Base-by-base conservation (phyloP, 2,329 filamentous ascomycete species). In the Drechslera avenae region DNA sequence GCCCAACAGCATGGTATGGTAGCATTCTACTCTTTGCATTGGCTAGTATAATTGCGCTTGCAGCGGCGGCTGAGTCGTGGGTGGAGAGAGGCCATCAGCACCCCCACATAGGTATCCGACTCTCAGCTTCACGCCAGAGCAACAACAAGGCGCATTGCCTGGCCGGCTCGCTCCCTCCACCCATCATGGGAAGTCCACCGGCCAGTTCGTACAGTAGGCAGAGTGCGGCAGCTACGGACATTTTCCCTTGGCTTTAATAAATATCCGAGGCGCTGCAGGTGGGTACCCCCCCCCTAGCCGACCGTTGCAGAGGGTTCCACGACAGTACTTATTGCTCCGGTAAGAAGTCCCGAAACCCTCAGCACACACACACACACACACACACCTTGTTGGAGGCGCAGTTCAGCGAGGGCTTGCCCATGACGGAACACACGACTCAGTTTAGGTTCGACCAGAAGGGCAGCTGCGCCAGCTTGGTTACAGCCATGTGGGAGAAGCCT, bases 401-500 rank as follows among this genome's bases (percentile, higher is more conserved):
- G 37, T 36, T 17, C 32, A 32, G 32, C 39, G 35, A 41, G 44
- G n/a, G 33, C 17, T n/a, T 47, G 47, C 16, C 30, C 47, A 41
- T 21, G 31, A 34, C 31, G 30, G 46, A 18, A 28, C 18, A 34
- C n/a, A 40, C 28, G 33, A n/a, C 26, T 60, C 53, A 66, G 26
- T 51, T 48, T 47, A 54, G 44, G 13, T 50, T 57, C 5, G 50
- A 53, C 69, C 69, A 73, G 47, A 70, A 72, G 3, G 65, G 62
- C 54, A 67, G 58, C 32, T 56, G 58, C 35, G 50, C 58, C 44
- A 73, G 61, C 26, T 66, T 61, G 30, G 57, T 60, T 34, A 71
- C 54, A 39, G 62, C 44, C 34, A 73, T 69, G 57, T 60, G 66
- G 21, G 67, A 71, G 53, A 69, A 76, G 62, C 56, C 69, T 60